Base-by-base conservation (phyloP, 148 eudicot species). In the Cornus controversa region DNA sequence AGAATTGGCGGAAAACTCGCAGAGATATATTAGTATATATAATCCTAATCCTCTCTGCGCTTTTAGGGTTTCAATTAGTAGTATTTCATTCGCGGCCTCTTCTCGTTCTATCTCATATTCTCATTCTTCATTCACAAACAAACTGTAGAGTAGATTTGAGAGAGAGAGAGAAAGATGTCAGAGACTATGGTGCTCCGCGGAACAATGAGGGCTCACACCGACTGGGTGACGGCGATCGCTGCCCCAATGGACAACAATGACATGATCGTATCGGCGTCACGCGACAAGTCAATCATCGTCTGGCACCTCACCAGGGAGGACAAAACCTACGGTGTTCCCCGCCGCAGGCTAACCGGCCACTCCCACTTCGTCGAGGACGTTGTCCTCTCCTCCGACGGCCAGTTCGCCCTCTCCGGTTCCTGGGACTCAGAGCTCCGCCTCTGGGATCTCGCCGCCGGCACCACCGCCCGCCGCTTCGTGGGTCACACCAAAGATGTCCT, bases 181-280 rank as follows among this genome's bases (percentile, higher is more conserved):
- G 91, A 88, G 24, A 86, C 84, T 2, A 80, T 86, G 15, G 78
- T 76, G 0, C 81, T 89, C 4, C 81, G 78, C 20, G 91, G 91
- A 27, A 84, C 87, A 29, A 89, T 89, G 89, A 53, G 82, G 23
- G 89, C 88, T n/a, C 91, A 89, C 84, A 89, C 89, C 31, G 91
- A 89, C 88, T 81, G 84, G 88, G 91, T 89, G 10, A 89, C 91
- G 1, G 89, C 89, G 28, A 86, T 89, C 23, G 91, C 91, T 14
- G 77, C 88, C 13, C 91, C 91, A 2, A 84, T 89, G 4, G 91
- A 89, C 86, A 89, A 89, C 82, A 67, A 77, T 66, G 89, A 89
- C 79, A 86, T 81, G 85, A 86, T 89, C 8, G 91, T 89, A 31
- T 80, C 84, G 0, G 75, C 91, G 6, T 89, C 91, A 1, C 74